phyloP scores from a whole-genome alignment of 179 eudicot genomes.

The Dionaea muscipula region DNA sequence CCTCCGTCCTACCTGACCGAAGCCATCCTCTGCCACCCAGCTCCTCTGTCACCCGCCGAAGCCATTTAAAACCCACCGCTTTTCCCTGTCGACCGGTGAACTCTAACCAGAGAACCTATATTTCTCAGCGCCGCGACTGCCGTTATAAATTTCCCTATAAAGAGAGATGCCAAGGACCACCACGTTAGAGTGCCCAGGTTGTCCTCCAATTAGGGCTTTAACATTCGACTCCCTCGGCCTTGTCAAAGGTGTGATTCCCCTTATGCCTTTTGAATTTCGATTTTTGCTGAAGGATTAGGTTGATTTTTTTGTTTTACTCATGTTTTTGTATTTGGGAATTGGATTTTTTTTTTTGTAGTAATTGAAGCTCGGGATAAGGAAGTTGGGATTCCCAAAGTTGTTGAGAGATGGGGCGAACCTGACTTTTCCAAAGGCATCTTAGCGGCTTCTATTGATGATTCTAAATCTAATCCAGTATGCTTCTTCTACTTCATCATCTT shows the following conservation, averaged over 20 bases:
- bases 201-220: constrained; percentile 82
- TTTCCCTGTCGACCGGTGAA: too few relatives aligned
- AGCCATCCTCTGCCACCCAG: too few relatives aligned
- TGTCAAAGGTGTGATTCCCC: constrained; percentile 44
- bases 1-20: too few relatives aligned
- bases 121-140: too few relatives aligned
- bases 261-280: not conserved
- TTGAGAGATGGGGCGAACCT: constrained; percentile 81
- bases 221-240: constrained; percentile 75
- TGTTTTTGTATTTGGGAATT: not conserved
- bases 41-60: too few relatives aligned
- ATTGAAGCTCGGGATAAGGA: constrained; percentile 65
- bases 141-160: not conserved
- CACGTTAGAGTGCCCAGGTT: constrained; percentile 60
- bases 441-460: constrained; percentile 49
- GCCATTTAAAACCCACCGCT: too few relatives aligned
- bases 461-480: constrained; percentile 53
- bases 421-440: constrained; percentile 50
- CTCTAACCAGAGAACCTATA: too few relatives aligned
- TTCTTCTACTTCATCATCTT: not conserved
- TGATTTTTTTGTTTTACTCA: not conserved
- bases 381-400: constrained; percentile 53
- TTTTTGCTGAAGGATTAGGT: not conserved
- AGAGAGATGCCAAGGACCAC: constrained; percentile 74
- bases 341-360: constrained; percentile 33